phyloP scores from a whole-genome alignment of 2,329 filamentous ascomycete genomes.

The Ophiostoma novo-ulmi region DNA sequence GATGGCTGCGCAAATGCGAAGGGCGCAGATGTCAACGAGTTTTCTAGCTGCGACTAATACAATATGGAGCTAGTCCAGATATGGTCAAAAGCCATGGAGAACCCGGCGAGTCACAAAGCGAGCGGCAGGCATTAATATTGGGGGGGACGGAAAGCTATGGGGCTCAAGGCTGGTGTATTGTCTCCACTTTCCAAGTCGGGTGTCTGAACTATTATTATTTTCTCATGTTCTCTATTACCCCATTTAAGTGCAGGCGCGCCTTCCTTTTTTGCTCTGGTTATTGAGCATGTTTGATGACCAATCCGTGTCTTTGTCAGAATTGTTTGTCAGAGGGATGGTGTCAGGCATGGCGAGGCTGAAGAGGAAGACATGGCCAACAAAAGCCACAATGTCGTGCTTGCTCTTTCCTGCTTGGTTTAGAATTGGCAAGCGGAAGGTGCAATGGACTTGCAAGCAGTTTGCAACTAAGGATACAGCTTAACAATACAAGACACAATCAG shows the following conservation, averaged over 20 bases:
- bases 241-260: background rate
- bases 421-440: background rate
- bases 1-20: background rate
- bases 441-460: background rate
- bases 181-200: background rate
- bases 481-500: background rate
- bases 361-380: background rate
- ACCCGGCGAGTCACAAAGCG: background rate
- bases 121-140: conserved; percentile 2
- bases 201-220: background rate
- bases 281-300: background rate
- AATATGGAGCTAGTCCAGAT: background rate
- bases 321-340: background rate
- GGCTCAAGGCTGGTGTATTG: background rate
- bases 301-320: background rate
- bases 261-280: conserved; percentile 2
- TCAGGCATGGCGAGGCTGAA: background rate
- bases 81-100: background rate
- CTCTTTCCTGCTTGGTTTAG: background rate
- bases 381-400: conserved; percentile 7
- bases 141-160: background rate
- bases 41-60: conserved; percentile 14
- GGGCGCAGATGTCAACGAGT: conserved; percentile 15
- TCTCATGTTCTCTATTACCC: background rate
- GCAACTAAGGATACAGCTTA: background rate